Evolutionary conservation across 2,329 filamentous ascomycete species (phyloP).

Genomic region (Arachnopeziza araneosa): DNA sequence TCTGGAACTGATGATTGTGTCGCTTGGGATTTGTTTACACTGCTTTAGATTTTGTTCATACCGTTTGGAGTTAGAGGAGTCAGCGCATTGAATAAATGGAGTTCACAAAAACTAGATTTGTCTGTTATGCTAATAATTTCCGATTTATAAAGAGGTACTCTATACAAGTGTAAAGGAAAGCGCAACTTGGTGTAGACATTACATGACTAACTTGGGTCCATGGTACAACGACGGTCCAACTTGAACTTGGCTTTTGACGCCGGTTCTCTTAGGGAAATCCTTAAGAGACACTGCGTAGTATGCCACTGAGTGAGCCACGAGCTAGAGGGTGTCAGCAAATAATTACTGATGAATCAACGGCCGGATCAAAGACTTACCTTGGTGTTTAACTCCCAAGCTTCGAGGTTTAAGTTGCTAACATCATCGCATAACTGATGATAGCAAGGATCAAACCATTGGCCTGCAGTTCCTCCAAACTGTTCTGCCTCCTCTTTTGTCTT

Average conservation of each 20-base stretch:
- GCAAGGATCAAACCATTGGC: conserved; percentile 52
- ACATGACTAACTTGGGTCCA: conserved; percentile 44
- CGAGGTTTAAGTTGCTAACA: conserved; percentile 50
- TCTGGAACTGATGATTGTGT: too few relatives aligned
- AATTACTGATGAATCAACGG: conserved; percentile 14
- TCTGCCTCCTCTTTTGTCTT: conserved; percentile 63
- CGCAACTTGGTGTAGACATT: conserved; percentile 12
- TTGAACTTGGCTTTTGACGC: conserved; percentile 22
- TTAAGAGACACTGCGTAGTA: conserved; percentile 62
- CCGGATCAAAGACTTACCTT: conserved; percentile 37
- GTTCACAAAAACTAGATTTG: background rate
- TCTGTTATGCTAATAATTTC: background rate
- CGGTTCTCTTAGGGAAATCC: conserved; percentile 53
- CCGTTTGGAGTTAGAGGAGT: too few relatives aligned
- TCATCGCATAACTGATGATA: conserved; percentile 60
- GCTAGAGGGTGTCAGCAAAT: conserved; percentile 31
- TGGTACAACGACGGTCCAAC: conserved; percentile 38
- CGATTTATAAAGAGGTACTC: background rate
- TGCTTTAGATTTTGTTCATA: too few relatives aligned
- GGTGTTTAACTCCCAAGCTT: conserved; percentile 56
- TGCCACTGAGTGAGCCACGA: conserved; percentile 68
- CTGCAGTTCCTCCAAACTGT: conserved; percentile 67
- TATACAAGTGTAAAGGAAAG: background rate
- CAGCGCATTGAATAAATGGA: too few relatives aligned
- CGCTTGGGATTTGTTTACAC: too few relatives aligned